Base-by-base conservation (phyloP, 192 early-diverging fungal species). In the Umbelopsis vinacea region DNA sequence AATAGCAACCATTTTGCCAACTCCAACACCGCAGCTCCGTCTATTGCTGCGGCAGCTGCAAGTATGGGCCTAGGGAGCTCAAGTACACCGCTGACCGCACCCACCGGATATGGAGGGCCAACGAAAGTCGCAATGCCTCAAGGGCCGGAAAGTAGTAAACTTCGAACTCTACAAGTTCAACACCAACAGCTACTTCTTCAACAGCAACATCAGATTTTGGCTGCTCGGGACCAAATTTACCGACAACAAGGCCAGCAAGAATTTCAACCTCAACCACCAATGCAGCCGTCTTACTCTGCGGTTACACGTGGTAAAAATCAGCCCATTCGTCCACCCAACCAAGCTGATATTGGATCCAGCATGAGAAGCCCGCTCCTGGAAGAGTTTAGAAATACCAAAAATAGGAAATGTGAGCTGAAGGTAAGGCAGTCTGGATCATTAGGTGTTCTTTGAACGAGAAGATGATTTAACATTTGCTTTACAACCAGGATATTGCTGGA, bases 351-450 rank as follows among this genome's bases (percentile, higher is more conserved):
- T 21, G 84, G 87, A 7, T 88, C 89, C 69, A 89, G 87, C 12
- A 84, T 91, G 60, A 90, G 97, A 66, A 94, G 92, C 77, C 82
- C 88, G n/a, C 76, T 97, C 52, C 81, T 99, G 69, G 97, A 99
- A 71, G 97, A 98, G 74, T 99, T 99, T 82, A 87, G 97, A 75
- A 94, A 92, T 81, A 96, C 96, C 84, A 99, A 99, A 88, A 95
- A 89, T 77, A 93, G 92, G 78, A 97, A 96, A 84, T 97, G 94
- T 81, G 97, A 99, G 81, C 85, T 99, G 38, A 87, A 88, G 82
- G 92, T 92, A 83, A n/a, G 68, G 77, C 73, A 29, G 7, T 38
- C 40, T 43, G 40, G 40, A 43, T 37, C 24, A 14, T 17, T 4
- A 35, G 1, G 33, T 3, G 11, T 37, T 37, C 35, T 37, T 14